phyloP scores from a whole-genome alignment of 2,329 filamentous ascomycete genomes.

The Lachnellula subtilissima region DNA sequence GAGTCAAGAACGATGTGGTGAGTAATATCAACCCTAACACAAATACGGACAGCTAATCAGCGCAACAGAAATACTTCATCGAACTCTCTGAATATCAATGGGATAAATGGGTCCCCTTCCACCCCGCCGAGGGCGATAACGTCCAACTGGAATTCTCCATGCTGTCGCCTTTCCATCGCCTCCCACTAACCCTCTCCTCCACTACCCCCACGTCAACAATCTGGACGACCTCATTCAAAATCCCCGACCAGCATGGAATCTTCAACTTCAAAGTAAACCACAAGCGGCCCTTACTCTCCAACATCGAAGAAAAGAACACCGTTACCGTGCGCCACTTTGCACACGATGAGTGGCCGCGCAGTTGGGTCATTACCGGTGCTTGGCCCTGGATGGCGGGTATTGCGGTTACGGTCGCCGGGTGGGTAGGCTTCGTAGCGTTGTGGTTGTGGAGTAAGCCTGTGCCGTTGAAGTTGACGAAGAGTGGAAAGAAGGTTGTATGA shows the following conservation, averaged over 20 bases:
- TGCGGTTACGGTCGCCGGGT: constrained; percentile 75
- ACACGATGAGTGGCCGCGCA: constrained; percentile 93
- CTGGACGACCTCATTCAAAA: constrained; percentile 70
- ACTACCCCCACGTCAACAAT: constrained; percentile 63
- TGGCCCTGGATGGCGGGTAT: constrained; percentile 95
- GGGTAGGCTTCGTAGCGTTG: constrained; percentile 75
- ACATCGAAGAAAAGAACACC: constrained; percentile 88
- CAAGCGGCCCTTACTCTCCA: constrained; percentile 87
- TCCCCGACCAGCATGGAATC: constrained; percentile 97
- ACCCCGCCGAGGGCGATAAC: constrained; percentile 61
- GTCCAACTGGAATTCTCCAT: constrained; percentile 97
- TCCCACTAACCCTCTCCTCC: constrained; percentile 58
- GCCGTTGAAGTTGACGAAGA: constrained; percentile 24
- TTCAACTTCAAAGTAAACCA: constrained; percentile 99
- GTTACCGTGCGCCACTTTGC: constrained; percentile 95
- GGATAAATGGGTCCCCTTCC: constrained; percentile 72
- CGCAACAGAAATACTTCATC: constrained; percentile 42
- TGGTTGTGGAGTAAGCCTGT: constrained; percentile 77
- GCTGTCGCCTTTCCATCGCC: constrained; percentile 94
- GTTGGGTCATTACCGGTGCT: constrained; percentile 81
- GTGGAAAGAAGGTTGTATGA: constrained; percentile 39
- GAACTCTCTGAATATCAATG: constrained; percentile 80
- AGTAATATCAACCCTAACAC: constrained; percentile 38
- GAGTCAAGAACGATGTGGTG: constrained; percentile 95
- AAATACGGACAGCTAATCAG: constrained; percentile 6